Conservation (phyloP, 495 filamentous ascomycete species). For the Wilcoxina mikolae region DNA sequence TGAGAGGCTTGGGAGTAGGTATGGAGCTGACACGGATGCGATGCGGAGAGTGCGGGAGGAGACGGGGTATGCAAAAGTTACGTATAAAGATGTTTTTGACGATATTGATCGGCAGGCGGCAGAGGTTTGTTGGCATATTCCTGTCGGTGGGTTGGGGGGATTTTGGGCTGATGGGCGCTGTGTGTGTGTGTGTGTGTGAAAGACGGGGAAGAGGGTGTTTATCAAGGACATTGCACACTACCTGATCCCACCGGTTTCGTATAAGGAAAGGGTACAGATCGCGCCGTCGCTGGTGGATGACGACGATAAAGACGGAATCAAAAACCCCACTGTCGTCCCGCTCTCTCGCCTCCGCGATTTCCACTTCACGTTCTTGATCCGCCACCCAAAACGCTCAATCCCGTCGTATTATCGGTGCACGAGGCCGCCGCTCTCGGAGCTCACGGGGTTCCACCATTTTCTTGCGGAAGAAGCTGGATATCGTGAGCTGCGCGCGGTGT, state of each 20-base stretch:
- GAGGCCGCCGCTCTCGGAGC: conserved; percentile 63
- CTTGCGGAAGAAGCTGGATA: conserved; percentile 79
- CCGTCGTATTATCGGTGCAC: conserved; percentile 92
- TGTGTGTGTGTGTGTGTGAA: not conserved
- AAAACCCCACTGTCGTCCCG: conserved; percentile 76
- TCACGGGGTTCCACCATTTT: conserved; percentile 79
- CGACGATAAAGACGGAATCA: conserved; percentile 14
- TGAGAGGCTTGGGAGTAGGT: conserved; percentile 65
- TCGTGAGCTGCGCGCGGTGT: conserved; percentile 63
- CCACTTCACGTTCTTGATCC: conserved; percentile 95
- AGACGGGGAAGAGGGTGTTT: conserved; percentile 59
- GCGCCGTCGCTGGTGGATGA: conserved; percentile 50
- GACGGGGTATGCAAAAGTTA: conserved; percentile 62
- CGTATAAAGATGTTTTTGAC: conserved; percentile 61
- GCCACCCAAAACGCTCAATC: conserved; percentile 72
- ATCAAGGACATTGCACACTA: conserved; percentile 97
- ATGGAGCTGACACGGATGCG: conserved; percentile 46
- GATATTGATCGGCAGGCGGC: conserved; percentile 50
- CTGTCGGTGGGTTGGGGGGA: not conserved
- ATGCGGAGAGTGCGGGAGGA: conserved; percentile 39
- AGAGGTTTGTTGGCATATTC: conserved; percentile 44
- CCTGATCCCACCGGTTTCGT: conserved; percentile 54
- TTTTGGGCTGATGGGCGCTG: not conserved
- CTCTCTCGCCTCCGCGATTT: conserved; percentile 50
- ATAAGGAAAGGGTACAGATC: conserved; percentile 42